Evolutionary conservation across 2,329 filamentous ascomycete species (phyloP), one percentile per base, ranked within the genome.

Genomic region (Mycosphaerella sp.): DNA sequence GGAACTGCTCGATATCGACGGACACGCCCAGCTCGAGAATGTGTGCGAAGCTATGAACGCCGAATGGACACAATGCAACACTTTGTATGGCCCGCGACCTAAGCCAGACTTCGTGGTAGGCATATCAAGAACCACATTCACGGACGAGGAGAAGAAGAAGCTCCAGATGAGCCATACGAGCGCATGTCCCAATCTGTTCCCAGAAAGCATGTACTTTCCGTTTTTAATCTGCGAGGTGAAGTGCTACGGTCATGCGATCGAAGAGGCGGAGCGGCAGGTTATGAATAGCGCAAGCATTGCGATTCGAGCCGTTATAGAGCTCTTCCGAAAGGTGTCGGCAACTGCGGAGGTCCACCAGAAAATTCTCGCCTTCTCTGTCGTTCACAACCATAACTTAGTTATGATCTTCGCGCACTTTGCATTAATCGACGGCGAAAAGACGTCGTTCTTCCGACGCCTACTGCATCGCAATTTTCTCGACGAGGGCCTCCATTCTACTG

Each of bases 211-310:
- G 36, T 55, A 47, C 34, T 58, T 53, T 41, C 50, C 54, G 13
- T 58, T 56, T 35, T 48, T 58, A 8, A 27, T 58, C 18, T 58
- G 50, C 37, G 51, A 58, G 41, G 48, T 30, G 18, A 59, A 59
- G 42, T 35, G 44, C 28, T 42, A 50, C 17, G 47, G 54, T 18
- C 44, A 28, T 13, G 32, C 41, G 3, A 42, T 59, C 16, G 46
- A 54, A 35, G 45, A 52, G 12, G 55, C 53, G 17, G 55, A 59
- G 34, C 49, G 55, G 49, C 55, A 59, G 36, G 50, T 48, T 32
- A 53, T 59, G 4, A 53, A 59, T 21, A 56, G 49, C 32, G 53
- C 55, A 21, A 59, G 55, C 43, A 56, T 59, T 40, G 55, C 53
- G 8, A 44, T 56, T 12, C 49, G 44, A 17, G 53, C 55, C 18